phyloP scores from a whole-genome alignment of 129 eudicot species.

The Solidago caesia region DNA sequence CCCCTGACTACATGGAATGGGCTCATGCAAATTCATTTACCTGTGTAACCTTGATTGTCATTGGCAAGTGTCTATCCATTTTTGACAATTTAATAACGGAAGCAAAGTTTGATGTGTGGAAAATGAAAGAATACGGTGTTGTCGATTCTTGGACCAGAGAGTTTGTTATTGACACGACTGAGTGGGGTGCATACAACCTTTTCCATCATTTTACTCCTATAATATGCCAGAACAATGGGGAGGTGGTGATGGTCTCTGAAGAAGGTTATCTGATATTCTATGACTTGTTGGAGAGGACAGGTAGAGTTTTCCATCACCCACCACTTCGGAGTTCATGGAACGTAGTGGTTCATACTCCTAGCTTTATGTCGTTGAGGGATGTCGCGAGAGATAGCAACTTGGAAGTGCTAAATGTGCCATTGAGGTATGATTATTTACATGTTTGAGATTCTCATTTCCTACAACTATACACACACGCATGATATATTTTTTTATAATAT shows the following conservation, averaged over 20 bases:
- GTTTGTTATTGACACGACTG: constrained; percentile 26
- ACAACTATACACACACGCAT: neutral
- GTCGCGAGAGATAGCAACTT: constrained; percentile 9
- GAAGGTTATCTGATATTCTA: neutral
- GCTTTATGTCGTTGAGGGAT: constrained; percentile 19
- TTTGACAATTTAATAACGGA: neutral
- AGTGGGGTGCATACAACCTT: neutral
- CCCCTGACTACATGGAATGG: constrained; percentile 2
- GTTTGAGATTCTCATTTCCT: neutral
- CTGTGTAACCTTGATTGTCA: constrained; percentile 7
- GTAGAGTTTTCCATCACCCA: constrained; percentile 15
- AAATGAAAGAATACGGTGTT: constrained; percentile 26
- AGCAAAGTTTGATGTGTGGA: constrained; percentile 9
- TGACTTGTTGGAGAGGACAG: constrained; percentile 14
- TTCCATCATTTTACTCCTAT: constrained; percentile 5
- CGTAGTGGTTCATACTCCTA: constrained; percentile 19
- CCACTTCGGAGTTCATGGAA: neutral
- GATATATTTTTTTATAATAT: neutral
- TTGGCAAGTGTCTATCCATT: constrained; percentile 11
- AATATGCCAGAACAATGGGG: constrained; percentile 21
- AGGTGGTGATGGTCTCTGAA: constrained; percentile 20
- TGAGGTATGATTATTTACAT: constrained; percentile 18
- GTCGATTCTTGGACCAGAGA: constrained; percentile 21
- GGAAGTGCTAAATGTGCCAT: constrained; percentile 12
- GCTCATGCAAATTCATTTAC: neutral